Percentiles rank a stretch among this genome's conserved stretches.
These are phyloP conservation scores for Globisporangium orthogonon DNA, from an alignment of 352 stramenopile species.

Conservation along the genomic window DNA sequence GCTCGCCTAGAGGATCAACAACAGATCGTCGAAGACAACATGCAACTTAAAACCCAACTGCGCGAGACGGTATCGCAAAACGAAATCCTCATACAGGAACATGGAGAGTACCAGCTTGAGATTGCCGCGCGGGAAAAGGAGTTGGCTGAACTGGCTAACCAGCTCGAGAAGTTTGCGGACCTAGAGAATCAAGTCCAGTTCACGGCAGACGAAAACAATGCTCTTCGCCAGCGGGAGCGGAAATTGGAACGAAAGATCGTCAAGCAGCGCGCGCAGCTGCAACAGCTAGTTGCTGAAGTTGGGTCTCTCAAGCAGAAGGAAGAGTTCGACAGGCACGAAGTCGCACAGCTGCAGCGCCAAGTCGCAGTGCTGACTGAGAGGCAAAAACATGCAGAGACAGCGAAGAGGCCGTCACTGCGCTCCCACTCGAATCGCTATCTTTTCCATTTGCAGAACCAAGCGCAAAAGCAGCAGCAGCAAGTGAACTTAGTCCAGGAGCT, in stretches of 20 bases:
- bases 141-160: conserved; percentile 4
- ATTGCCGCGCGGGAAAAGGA: conserved; percentile 5
- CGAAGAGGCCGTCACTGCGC: conserved; percentile 3
- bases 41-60: conserved; percentile 4
- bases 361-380: conserved; percentile 27
- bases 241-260: conserved; percentile 24
- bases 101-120: conserved; percentile 1
- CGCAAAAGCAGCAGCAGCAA: conserved; percentile 29
- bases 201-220: conserved; percentile 13
- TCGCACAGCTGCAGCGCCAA: conserved; percentile 22
- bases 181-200: conserved; percentile 15
- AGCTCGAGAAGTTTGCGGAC: conserved; percentile 17
- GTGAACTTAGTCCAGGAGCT: conserved; percentile 26
- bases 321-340: conserved; percentile 18
- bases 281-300: conserved; percentile 18
- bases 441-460: conserved; percentile 18
- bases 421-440: conserved; percentile 11
- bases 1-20: conserved; percentile 2
- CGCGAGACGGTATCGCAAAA: background rate
- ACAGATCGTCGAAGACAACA: conserved; percentile 1
- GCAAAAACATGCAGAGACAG: conserved; percentile 9
- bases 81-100: background rate
- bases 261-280: conserved; percentile 24
- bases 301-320: conserved; percentile 10
- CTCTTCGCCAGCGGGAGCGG: conserved; percentile 7